A percentile compares a stretch with the other conserved stretches of the same genome.
Evolutionary conservation across 208 protist genomes (phyloP).

Genomic region (Acanthamoeba divionensis): DNA sequence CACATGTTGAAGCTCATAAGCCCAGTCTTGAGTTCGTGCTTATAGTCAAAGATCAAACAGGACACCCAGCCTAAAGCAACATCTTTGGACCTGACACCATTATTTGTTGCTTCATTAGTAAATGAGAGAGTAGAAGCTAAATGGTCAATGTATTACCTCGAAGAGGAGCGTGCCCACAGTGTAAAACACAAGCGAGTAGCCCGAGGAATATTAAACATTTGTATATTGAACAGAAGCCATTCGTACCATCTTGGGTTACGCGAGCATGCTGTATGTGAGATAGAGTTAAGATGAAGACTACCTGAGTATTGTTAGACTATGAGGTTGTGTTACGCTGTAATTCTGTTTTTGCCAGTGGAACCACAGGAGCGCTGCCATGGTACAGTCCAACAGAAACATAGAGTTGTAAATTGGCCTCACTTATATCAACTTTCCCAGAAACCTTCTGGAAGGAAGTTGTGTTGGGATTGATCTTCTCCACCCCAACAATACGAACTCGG

Average conservation of each 20-base stretch:
- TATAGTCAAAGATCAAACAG: slow-evolving; percentile 32
- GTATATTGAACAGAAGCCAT: slow-evolving; percentile 7
- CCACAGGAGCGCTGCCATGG: background rate
- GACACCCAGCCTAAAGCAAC: background rate
- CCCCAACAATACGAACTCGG: slow-evolving; percentile 11
- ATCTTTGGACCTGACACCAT: background rate
- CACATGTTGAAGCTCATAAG: slow-evolving; percentile 56
- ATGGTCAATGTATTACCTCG: too few relatives aligned
- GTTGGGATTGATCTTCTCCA: slow-evolving; percentile 31
- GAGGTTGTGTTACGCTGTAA: background rate
- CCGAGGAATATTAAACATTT: background rate
- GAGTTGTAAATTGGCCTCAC: background rate
- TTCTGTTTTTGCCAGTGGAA: background rate
- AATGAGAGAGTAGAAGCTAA: background rate
- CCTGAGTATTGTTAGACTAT: background rate
- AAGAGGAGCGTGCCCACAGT: background rate
- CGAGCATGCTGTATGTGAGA: background rate
- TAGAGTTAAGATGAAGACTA: background rate
- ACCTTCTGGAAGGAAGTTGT: slow-evolving; percentile 42
- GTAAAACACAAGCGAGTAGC: slow-evolving; percentile 10
- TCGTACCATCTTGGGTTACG: slow-evolving; percentile 25
- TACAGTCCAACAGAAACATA: background rate
- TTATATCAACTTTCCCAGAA: background rate
- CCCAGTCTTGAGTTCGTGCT: slow-evolving; percentile 11
- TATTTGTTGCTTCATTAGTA: too few relatives aligned